Evolutionary conservation across 768 basidiomycete genomes (phyloP).

Genomic region (Stropharia rugosoannulata): DNA sequence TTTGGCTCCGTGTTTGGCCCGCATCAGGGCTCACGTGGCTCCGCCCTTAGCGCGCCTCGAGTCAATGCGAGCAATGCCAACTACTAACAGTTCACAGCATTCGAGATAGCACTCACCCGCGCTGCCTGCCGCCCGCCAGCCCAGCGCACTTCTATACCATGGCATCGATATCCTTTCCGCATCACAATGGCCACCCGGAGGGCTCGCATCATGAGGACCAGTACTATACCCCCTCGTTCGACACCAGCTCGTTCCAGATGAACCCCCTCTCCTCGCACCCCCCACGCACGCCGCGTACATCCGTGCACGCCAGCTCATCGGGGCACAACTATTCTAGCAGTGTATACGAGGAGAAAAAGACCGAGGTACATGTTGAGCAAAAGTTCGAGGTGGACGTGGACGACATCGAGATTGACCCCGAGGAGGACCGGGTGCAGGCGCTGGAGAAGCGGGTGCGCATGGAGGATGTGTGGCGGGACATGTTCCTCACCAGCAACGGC

Average conservation of each 20-base stretch:
- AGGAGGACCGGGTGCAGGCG: conserved; percentile 42
- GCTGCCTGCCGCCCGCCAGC: background rate
- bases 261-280: conserved; percentile 80
- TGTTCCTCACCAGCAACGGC: conserved; percentile 74
- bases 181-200: conserved; percentile 33
- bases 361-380: conserved; percentile 25
- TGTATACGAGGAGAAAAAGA: conserved; percentile 45
- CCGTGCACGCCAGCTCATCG: conserved; percentile 34
- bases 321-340: conserved; percentile 36
- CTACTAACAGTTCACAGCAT: conserved; percentile 3
- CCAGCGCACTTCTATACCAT: conserved; percentile 36
- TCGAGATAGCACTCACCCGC: background rate
- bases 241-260: conserved; percentile 70
- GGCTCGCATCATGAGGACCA: conserved; percentile 45
- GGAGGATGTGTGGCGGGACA: conserved; percentile 80
- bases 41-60: conserved; percentile 9
- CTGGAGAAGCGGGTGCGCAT: conserved; percentile 47
- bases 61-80: conserved; percentile 5
- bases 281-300: conserved; percentile 71
- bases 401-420: conserved; percentile 48
- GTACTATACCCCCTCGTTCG: conserved; percentile 61
- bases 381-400: conserved; percentile 34
- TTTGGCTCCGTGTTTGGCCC: conserved; percentile 12
- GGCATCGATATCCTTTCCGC: conserved; percentile 70
- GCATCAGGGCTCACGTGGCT: conserved; percentile 16